A percentile compares a stretch with the other conserved stretches of the same genome.
Conservation (phyloP, 2,329 filamentous ascomycete species). For the Immersiporthe knoxdaviesiana region DNA sequence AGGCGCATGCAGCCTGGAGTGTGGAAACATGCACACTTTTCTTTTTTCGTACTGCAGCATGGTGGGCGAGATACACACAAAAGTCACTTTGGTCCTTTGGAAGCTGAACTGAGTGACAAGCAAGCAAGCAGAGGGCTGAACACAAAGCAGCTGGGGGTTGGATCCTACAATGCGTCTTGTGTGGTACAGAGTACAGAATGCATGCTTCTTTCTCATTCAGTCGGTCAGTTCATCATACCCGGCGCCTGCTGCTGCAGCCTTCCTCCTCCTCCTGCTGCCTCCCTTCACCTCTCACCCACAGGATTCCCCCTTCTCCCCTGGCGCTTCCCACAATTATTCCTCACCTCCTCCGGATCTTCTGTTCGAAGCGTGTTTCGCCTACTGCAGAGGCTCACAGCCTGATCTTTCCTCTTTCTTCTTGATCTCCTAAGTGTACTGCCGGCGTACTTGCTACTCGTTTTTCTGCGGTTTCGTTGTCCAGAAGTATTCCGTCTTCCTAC, state of each 20-base stretch:
- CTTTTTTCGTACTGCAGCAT: neutral
- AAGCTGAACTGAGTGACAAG: neutral
- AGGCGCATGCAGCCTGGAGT: neutral
- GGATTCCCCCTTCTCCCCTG: too few species aligned
- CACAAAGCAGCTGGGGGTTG: neutral
- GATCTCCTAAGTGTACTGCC: neutral
- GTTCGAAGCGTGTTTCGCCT: neutral
- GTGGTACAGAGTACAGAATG: neutral
- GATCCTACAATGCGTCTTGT: neutral
- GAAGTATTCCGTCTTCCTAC: too few species aligned
- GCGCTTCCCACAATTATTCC: neutral
- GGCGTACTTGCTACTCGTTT: neutral
- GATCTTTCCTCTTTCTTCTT: neutral
- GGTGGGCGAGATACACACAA: neutral
- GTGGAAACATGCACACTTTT: neutral
- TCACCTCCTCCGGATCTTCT: neutral
- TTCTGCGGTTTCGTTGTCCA: neutral
- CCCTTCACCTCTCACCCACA: too few species aligned
- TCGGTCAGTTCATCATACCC: neutral
- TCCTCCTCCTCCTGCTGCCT: neutral
- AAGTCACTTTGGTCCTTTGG: neutral
- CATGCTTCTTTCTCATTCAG: neutral
- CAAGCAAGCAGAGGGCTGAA: neutral
- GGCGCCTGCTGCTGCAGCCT: neutral
- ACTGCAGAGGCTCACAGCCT: neutral